These are phyloP conservation scores for Logfia minima DNA, from an alignment of 129 eudicot species.

Conservation along the genomic window DNA sequence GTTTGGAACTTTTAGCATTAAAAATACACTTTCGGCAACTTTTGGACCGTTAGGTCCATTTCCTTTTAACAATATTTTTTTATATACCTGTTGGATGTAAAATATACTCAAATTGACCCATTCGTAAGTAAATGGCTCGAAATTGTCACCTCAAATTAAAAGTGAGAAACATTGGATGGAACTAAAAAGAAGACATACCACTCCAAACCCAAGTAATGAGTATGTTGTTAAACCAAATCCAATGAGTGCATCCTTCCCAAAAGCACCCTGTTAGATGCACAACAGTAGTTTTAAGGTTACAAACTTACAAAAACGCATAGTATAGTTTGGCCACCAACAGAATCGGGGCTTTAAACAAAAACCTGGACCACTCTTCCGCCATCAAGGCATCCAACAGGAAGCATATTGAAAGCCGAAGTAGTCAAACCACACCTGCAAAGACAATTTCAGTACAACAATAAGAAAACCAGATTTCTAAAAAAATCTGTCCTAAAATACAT, in stretches of 20 bases:
- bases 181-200: constrained; percentile 52
- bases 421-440: constrained; percentile 93
- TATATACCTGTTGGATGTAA: neutral
- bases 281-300: constrained; percentile 11
- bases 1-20: neutral
- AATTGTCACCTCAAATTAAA: neutral
- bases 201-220: constrained; percentile 83
- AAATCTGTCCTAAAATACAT: neutral
- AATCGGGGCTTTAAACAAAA: constrained; percentile 5
- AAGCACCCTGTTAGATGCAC: constrained; percentile 77
- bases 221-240: constrained; percentile 86
- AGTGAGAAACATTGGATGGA: neutral
- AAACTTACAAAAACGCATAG: constrained; percentile 4
- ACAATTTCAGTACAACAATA: neutral
- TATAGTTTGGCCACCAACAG: constrained; percentile 5
- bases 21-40: neutral
- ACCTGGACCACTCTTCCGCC: constrained; percentile 99
- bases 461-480: constrained; percentile 4
- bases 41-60: neutral
- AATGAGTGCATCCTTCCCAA: constrained; percentile 67
- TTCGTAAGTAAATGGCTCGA: neutral
- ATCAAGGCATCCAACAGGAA: constrained; percentile 98
- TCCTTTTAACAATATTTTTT: neutral
- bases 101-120: neutral
- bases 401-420: constrained; percentile 92